phyloP scores from a whole-genome alignment of 2,329 filamentous ascomycete genomes.

The Juglanconis juglandina region DNA sequence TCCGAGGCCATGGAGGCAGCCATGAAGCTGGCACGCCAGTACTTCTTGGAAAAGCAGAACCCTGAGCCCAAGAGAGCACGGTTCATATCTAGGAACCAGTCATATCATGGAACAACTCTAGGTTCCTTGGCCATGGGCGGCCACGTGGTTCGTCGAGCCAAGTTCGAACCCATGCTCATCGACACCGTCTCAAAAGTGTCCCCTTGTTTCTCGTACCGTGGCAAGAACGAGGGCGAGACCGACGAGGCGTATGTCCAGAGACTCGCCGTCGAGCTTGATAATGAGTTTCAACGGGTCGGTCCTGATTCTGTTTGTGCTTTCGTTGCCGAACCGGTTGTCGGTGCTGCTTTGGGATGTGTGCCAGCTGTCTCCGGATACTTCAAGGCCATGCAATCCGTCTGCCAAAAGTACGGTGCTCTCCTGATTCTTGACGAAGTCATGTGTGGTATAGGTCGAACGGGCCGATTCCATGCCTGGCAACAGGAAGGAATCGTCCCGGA shows the following conservation, averaged over 20 bases:
- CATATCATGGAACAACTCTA: conserved; percentile 71
- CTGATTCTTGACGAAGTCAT: conserved; percentile 63
- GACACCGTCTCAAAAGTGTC: conserved; percentile 59
- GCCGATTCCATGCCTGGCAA: conserved; percentile 62
- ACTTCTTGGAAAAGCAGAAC: conserved; percentile 54
- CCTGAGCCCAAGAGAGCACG: conserved; percentile 54
- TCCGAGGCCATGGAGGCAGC: conserved; percentile 65
- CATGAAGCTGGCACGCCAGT: conserved; percentile 62
- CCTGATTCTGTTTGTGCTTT: conserved; percentile 68
- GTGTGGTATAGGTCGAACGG: conserved; percentile 63
- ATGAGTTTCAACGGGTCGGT: conserved; percentile 61
- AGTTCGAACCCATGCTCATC: conserved; percentile 61
- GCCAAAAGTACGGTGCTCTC: conserved; percentile 52
- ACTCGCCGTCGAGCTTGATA: conserved; percentile 63
- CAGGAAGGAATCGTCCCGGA: conserved; percentile 57
- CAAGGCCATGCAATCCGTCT: conserved; percentile 49
- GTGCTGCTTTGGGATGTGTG: conserved; percentile 57
- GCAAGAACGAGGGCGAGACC: conserved; percentile 47
- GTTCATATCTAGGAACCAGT: conserved; percentile 65
- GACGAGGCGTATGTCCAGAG: conserved; percentile 57
- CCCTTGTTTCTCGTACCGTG: conserved; percentile 64
- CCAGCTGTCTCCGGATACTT: conserved; percentile 52
- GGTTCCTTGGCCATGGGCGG: conserved; percentile 64
- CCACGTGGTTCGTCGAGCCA: conserved; percentile 55
- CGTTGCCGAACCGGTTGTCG: conserved; percentile 69